Base-by-base conservation (phyloP, 192 early-diverging fungal species). In the Linnemannia hyalina region DNA sequence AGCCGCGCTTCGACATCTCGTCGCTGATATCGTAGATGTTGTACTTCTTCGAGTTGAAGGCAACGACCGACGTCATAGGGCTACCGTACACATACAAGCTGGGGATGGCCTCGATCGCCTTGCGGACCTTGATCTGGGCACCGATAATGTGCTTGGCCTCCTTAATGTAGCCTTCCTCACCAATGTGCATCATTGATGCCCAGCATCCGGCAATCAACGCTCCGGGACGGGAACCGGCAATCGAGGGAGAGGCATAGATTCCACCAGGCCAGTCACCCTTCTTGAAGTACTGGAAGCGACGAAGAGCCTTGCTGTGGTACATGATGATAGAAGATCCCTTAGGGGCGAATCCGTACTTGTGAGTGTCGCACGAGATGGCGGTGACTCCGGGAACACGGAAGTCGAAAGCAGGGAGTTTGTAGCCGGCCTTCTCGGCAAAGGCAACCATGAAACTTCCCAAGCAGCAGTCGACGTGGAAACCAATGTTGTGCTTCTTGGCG, bases 261-360 rank as follows among this genome's bases (percentile, higher is more conserved):
- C 98, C 98, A 47, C 97, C 98, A 3, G 96, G 93, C 97, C 97
- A 99, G 52, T 97, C 96, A 5, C 97, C 89, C n/a, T 90, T 89
- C 68, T 96, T 92, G 84, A 97, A 98, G 88, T 98, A 99, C 88
- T 98, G 97, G 90, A 95, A 96, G 76, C 95, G 96, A 75, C 97
- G 93, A 71, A 97, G 90, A 60, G 90, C 90, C 82, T 94, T 94
- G 88, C 87, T 88, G 40, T 92, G 90, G 88, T 98, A 99, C 97
- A 98, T 97, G 76, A 98, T 93, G 22, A 98, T 95, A 9, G 95
- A 97, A 9, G 96, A 95, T n/a, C 98, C 98, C 93, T 99, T 99
- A 60, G 98, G 97, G 1, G 98, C 98, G 89, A 99, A 99, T 35
- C 98, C 98, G 81, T 99, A 99, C 91, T 99, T 99, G 93, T 99